Percentiles rank a stretch among this genome's conserved stretches.
These are phyloP conservation scores for Coprinellus aureogranulatus DNA, from an alignment of 768 basidiomycete species.

Conservation along the genomic window DNA sequence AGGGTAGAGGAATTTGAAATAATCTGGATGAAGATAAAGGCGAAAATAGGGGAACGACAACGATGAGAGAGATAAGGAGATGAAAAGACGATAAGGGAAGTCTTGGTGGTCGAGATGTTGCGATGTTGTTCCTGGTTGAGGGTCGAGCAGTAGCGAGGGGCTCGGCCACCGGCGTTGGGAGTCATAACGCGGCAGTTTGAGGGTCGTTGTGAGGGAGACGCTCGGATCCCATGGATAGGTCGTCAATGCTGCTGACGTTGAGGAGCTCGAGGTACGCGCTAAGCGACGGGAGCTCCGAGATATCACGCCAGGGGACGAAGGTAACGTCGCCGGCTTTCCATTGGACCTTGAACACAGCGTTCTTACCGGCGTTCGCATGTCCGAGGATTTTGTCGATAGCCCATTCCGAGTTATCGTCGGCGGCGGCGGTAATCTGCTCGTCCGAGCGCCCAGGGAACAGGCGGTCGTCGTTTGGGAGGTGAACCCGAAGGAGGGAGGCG, in stretches of 20 bases:
- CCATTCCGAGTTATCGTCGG: slow-evolving; percentile 24
- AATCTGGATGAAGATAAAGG: no score
- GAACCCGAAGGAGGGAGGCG: slow-evolving; percentile 24
- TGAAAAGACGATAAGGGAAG: no score
- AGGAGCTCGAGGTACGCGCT: neutral
- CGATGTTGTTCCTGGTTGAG: no score
- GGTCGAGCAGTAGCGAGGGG: no score
- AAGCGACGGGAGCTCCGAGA: neutral
- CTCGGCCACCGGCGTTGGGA: no score
- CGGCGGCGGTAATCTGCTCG: slow-evolving; percentile 9
- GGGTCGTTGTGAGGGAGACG: neutral
- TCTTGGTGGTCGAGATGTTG: no score
- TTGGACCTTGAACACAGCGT: slow-evolving; percentile 22
- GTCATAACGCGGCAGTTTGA: no score
- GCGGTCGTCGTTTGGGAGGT: slow-evolving; percentile 27
- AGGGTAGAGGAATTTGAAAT: no score
- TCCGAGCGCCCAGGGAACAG: slow-evolving; percentile 28
- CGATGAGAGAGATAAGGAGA: no score
- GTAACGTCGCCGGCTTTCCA: slow-evolving; percentile 31
- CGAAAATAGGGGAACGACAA: no score
- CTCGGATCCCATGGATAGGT: neutral
- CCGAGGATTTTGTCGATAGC: slow-evolving; percentile 20
- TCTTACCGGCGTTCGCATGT: slow-evolving; percentile 17
- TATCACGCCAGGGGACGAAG: slow-evolving; percentile 26
- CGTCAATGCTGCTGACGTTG: neutral